Evolutionary conservation across 2,329 filamentous ascomycete genomes (phyloP), one percentile per base, ranked within the genome.

Genomic region (Clonostachys byssicola): DNA sequence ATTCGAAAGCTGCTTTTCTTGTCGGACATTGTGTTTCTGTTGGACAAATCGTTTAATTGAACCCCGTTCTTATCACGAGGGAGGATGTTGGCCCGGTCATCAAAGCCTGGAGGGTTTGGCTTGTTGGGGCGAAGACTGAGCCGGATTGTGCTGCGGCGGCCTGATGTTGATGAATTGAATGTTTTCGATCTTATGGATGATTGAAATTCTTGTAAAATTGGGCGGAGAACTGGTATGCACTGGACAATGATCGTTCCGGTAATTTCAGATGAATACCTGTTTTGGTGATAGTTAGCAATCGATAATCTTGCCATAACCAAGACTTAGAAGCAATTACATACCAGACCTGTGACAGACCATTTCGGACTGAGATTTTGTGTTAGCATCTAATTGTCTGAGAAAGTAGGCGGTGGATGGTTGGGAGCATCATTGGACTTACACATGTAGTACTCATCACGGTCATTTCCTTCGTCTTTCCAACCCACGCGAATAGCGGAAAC

Each of bases 181-280:
- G 23, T 30, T 30, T 30, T 30, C 8, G 23, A 30, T 30, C 23
- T 30, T 30, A 30, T 30, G 23, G 23, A 30, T 9, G 23, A 30
- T 30, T 30, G 23, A 30, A 30, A 30, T 10, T 30, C 23, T 6
- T 30, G 23, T 10, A 78, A 51, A 17, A 78, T 65, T 0, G 74
- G 72, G 10, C 75, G 68, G 8, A 78, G 54, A 14, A 79, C 70
- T 3, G 75, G 75, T 4, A 79, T 71, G 49, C 73, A 78, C 52
- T 78, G 75, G 5, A 78, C 75, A 40, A 79, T 77, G 52, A 79
- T 76, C 23, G 75, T 78, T 46, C 75, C 74, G 9, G 72, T 67
- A 46, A 78, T 64, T 57, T 79, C 75, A 14, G 74, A 74, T 0
- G 72, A 75, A 57, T 76, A 70, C 60, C 62, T 30, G 23, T 60